A percentile compares a stretch with the other conserved stretches of the same genome.
These are phyloP conservation scores for Citrus sp. DNA, from an alignment of 345 rosid species.

Conservation along the genomic window DNA sequence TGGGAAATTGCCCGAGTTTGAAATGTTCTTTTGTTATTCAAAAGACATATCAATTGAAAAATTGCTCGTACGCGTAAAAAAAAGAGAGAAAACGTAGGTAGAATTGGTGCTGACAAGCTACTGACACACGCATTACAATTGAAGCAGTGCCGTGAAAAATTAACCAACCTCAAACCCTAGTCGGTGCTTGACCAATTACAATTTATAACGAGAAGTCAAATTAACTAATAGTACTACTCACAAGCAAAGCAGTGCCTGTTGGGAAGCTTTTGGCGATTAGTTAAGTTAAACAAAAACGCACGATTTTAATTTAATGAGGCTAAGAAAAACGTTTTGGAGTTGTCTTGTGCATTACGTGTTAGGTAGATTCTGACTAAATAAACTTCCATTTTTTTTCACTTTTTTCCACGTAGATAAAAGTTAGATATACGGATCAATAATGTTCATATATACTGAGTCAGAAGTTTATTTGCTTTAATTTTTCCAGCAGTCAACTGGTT, in stretches of 20 bases:
- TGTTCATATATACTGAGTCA: background rate
- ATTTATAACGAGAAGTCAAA: background rate
- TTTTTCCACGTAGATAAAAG: slow-evolving; percentile 2
- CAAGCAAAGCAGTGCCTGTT: background rate
- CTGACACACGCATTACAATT: background rate
- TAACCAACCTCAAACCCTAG: background rate
- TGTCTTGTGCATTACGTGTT: slow-evolving; percentile 15
- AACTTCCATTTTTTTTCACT: background rate
- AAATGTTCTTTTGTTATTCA: background rate
- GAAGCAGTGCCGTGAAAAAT: background rate
- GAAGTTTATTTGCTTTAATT: background rate
- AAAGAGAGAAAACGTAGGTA: background rate
- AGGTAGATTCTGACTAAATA: slow-evolving; percentile 22
- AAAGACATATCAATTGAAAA: background rate
- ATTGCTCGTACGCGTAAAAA: background rate
- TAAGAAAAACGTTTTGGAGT: slow-evolving; percentile 11
- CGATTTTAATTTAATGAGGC: no score
- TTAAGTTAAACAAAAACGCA: background rate
- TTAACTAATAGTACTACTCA: no score
- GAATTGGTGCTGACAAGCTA: background rate
- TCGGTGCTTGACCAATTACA: background rate
- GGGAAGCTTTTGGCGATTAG: background rate
- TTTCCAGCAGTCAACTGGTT: background rate
- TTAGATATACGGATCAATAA: background rate
- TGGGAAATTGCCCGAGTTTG: background rate